These are phyloP conservation scores for Geoglossum cookeanum DNA, from an alignment of 2,329 filamentous ascomycete species.

Conservation along the genomic window DNA sequence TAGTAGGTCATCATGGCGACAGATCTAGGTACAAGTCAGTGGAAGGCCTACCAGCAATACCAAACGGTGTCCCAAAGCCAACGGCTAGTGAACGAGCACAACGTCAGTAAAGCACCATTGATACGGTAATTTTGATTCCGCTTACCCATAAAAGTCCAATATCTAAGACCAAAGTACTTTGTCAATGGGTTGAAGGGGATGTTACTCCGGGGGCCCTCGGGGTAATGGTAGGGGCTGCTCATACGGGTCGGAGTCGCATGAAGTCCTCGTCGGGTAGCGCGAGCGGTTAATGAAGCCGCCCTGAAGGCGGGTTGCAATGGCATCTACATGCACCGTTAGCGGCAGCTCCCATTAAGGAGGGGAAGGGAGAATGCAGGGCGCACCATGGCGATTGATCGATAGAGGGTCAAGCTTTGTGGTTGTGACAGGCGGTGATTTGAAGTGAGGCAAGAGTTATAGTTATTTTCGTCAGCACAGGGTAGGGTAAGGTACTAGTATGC, in stretches of 20 bases:
- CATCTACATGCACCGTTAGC: slow-evolving; percentile 46
- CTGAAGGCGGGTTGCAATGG: slow-evolving; percentile 48
- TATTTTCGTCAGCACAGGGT: not conserved
- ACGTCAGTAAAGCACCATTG: not conserved
- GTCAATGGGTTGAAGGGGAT: slow-evolving; percentile 92
- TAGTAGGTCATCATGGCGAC: not conserved
- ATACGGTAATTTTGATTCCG: slow-evolving; percentile 9
- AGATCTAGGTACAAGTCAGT: not conserved
- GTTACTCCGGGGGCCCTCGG: slow-evolving; percentile 87
- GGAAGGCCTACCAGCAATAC: slow-evolving; percentile 36
- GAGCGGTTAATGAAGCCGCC: slow-evolving; percentile 40
- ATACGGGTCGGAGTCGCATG: slow-evolving; percentile 72
- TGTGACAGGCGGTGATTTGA: not conserved
- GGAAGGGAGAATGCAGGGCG: not conserved
- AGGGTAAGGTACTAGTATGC: not conserved
- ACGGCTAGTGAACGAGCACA: slow-evolving; percentile 22
- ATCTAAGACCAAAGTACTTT: slow-evolving; percentile 65
- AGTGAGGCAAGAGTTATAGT: not conserved
- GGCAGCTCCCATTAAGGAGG: not conserved
- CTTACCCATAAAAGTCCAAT: slow-evolving; percentile 62
- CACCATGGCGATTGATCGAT: not conserved
- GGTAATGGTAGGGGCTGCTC: slow-evolving; percentile 91
- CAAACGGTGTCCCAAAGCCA: slow-evolving; percentile 41
- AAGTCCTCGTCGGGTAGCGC: slow-evolving; percentile 82
- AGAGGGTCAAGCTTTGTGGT: not conserved